Percentiles rank a stretch among this genome's conserved stretches.
phyloP scores from a whole-genome alignment of 1,284 basidiomycete genomes.

The Ustilago trichophora region DNA sequence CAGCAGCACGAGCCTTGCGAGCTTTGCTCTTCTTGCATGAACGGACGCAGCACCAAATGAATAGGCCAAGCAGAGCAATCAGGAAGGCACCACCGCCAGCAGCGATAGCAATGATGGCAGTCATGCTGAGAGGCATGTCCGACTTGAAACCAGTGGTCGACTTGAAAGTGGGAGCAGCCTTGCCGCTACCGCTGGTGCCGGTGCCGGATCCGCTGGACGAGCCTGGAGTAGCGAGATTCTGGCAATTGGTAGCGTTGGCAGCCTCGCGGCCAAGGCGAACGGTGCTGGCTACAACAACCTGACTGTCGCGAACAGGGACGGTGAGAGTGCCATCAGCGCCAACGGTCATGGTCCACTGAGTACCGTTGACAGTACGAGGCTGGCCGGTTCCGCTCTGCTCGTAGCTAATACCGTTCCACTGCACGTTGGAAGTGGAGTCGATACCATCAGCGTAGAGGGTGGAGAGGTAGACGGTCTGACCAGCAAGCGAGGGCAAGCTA shows the following conservation, averaged over 20 bases:
- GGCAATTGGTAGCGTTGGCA: constrained; percentile 26
- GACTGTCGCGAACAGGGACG: constrained; percentile 50
- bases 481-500: constrained; percentile 37
- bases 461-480: constrained; percentile 46
- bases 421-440: constrained; percentile 41
- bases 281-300: constrained; percentile 47
- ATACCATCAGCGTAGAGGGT: constrained; percentile 38
- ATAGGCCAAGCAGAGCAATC: constrained; percentile 25
- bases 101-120: constrained; percentile 41
- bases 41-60: constrained; percentile 44
- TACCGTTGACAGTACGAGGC: constrained; percentile 26
- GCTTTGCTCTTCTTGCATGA: constrained; percentile 35
- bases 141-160: constrained; percentile 44
- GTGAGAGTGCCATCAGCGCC: constrained; percentile 36
- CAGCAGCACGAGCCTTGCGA: constrained; percentile 23
- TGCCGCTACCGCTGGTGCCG: constrained; percentile 9
- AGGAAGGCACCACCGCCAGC: constrained; percentile 39
- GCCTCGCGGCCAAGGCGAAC: constrained; percentile 31
- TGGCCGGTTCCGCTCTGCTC: constrained; percentile 33
- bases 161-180: constrained; percentile 49
- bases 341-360: constrained; percentile 31
- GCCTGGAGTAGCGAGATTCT: constrained; percentile 10
- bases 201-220: neutral
- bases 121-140: constrained; percentile 22
- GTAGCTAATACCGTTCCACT: constrained; percentile 57